Evolutionary conservation across 306 rosid genomes (phyloP).

Genomic region (Bauhinia variegata): DNA sequence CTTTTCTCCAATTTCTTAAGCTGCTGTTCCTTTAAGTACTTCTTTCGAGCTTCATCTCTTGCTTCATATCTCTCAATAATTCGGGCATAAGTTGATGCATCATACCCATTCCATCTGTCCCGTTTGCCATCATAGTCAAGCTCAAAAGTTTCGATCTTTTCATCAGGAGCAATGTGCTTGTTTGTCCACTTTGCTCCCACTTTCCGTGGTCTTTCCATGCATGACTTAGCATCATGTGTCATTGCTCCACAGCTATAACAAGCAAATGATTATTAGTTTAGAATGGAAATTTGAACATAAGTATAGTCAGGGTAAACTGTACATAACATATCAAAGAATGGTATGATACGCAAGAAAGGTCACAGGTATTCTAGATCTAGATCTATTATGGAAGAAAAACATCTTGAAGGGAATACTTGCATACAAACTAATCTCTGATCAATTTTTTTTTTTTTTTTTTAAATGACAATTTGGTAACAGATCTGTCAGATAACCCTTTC

Average conservation of each 20-base stretch:
- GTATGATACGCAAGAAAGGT: too few relatives aligned
- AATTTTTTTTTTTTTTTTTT: too few relatives aligned
- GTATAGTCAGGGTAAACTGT: neutral
- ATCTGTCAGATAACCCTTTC: too few relatives aligned
- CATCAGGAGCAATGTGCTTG: slow-evolving; percentile 69
- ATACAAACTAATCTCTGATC: too few relatives aligned
- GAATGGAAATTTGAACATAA: neutral
- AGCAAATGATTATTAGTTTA: neutral
- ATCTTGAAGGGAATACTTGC: too few relatives aligned
- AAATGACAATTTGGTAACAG: too few relatives aligned
- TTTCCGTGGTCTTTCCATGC: slow-evolving; percentile 25
- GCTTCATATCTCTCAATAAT: slow-evolving; percentile 63
- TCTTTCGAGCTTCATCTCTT: slow-evolving; percentile 65
- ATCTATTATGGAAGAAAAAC: too few relatives aligned
- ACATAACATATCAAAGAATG: too few relatives aligned
- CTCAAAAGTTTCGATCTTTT: slow-evolving; percentile 62
- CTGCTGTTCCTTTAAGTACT: slow-evolving; percentile 53
- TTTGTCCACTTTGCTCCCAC: slow-evolving; percentile 61
- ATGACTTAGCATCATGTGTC: slow-evolving; percentile 52
- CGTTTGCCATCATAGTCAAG: slow-evolving; percentile 69
- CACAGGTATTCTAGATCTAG: too few relatives aligned
- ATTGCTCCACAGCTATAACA: slow-evolving; percentile 58
- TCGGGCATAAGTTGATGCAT: slow-evolving; percentile 59
- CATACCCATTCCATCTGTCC: slow-evolving; percentile 73
- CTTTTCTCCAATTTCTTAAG: slow-evolving; percentile 59